Evolutionary conservation across 2,329 filamentous ascomycete species (phyloP).

Genomic region (Pochonia chlamydosporia): DNA sequence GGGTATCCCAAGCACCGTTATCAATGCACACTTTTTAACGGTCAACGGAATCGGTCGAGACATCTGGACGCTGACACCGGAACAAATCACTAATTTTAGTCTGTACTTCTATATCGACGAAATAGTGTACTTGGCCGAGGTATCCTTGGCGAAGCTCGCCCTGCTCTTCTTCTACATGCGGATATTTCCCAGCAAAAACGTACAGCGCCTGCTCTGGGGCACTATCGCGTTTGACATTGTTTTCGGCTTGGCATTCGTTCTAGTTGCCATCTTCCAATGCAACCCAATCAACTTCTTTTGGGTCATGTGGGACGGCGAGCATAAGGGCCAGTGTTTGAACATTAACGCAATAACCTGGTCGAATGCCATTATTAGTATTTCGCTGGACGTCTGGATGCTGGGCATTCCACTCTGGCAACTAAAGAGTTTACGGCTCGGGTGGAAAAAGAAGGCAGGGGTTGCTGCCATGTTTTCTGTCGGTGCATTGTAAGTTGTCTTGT

Average conservation of each 20-base stretch:
- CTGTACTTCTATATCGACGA: constrained; percentile 23
- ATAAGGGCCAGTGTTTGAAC: constrained; percentile 31
- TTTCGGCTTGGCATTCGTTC: constrained; percentile 21
- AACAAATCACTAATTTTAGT: constrained; percentile 13
- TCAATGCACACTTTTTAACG: constrained; percentile 13
- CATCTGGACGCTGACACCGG: constrained; percentile 17
- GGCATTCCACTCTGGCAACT: constrained; percentile 30
- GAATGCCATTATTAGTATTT: constrained; percentile 32
- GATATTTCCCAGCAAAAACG: constrained; percentile 26
- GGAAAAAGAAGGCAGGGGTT: constrained; percentile 32
- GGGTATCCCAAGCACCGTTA: constrained; percentile 23
- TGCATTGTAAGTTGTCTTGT: constrained; percentile 19
- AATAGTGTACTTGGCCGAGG: constrained; percentile 23
- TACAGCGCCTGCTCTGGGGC: constrained; percentile 23
- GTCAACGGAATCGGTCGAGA: constrained; percentile 21
- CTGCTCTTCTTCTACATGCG: constrained; percentile 33
- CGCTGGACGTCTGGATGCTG: constrained; percentile 33
- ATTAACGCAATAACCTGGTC: constrained; percentile 30
- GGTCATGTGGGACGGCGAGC: constrained; percentile 30
- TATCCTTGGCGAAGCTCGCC: constrained; percentile 28
- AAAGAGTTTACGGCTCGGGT: constrained; percentile 20
- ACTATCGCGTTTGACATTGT: constrained; percentile 21
- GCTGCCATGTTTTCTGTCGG: constrained; percentile 34
- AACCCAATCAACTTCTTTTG: constrained; percentile 31
- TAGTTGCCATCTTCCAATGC: constrained; percentile 30